Evolutionary conservation across 2,329 filamentous ascomycete species (phyloP).

Genomic region (Boeremia exigua): DNA sequence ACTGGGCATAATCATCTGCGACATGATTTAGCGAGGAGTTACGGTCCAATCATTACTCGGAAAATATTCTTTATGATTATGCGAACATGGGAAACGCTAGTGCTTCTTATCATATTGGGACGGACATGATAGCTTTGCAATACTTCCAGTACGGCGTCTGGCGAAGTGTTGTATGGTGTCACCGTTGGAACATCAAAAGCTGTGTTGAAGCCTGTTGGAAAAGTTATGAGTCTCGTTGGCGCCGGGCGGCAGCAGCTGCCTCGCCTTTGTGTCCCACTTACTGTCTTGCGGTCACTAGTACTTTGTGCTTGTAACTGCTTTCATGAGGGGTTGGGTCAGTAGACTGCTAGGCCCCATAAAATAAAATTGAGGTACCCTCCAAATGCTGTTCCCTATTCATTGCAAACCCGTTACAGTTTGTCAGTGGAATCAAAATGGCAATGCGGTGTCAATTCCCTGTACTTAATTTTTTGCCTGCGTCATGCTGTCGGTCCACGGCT

Average conservation of each 20-base stretch:
- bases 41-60: constrained; percentile 17
- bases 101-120: constrained; percentile 9
- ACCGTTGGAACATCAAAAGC: constrained; percentile 13
- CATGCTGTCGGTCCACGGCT: not conserved
- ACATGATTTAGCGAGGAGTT: constrained; percentile 21
- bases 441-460: no score
- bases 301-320: not conserved
- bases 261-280: not conserved
- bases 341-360: constrained; percentile 1
- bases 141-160: constrained; percentile 42
- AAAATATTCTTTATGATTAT: constrained; percentile 19
- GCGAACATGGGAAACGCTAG: constrained; percentile 14
- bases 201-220: constrained; percentile 12
- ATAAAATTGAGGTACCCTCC: not conserved
- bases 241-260: constrained; percentile 1
- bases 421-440: no score
- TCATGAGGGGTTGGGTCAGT: not conserved
- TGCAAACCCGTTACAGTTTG: no score
- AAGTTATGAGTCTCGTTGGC: constrained; percentile 3
- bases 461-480: no score
- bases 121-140: constrained; percentile 30
- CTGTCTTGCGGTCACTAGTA: not conserved
- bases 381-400: not conserved
- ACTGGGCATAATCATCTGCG: constrained; percentile 20
- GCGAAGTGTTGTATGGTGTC: constrained; percentile 27